Percentiles rank a stretch among this genome's conserved stretches.
These are phyloP conservation scores for Botrytis tulipae DNA, from an alignment of 2,329 filamentous ascomycete species.

Conservation along the genomic window DNA sequence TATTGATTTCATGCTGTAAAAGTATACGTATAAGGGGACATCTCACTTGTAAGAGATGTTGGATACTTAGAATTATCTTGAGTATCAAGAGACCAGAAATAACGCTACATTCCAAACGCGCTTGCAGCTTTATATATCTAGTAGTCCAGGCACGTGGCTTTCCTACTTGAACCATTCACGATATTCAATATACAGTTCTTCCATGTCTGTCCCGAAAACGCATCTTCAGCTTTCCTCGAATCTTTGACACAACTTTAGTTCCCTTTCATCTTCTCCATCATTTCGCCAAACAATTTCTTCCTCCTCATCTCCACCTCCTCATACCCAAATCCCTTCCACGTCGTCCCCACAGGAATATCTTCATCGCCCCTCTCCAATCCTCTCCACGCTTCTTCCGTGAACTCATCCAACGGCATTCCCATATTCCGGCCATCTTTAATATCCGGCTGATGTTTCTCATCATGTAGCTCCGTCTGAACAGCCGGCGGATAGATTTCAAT, in stretches of 20 bases:
- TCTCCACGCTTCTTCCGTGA: conserved; percentile 40
- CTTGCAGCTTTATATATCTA: neutral
- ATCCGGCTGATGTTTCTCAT: conserved; percentile 46
- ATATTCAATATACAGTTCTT: neutral
- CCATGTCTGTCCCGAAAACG: neutral
- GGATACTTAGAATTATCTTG: neutral
- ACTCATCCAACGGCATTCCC: conserved; percentile 50
- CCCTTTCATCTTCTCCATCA: conserved; percentile 1
- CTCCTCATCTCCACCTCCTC: neutral
- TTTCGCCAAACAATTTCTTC: neutral
- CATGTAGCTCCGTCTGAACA: conserved; percentile 45
- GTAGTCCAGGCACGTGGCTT: neutral
- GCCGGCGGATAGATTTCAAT: conserved; percentile 44
- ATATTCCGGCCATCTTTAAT: conserved; percentile 43
- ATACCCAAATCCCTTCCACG: conserved; percentile 4
- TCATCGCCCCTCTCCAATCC: conserved; percentile 26
- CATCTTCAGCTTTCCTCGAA: neutral
- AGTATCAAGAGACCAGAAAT: neutral
- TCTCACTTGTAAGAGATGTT: too few species aligned
- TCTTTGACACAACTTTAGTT: neutral
- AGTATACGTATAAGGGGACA: neutral
- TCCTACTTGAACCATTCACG: neutral
- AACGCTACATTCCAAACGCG: neutral
- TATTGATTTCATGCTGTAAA: neutral
- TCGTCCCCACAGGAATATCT: conserved; percentile 29